Percentiles rank a stretch among this genome's conserved stretches.
These are phyloP conservation scores for Gossypium schwendimanii DNA, from an alignment of 441 rosid genomes.

Conservation along the genomic window DNA sequence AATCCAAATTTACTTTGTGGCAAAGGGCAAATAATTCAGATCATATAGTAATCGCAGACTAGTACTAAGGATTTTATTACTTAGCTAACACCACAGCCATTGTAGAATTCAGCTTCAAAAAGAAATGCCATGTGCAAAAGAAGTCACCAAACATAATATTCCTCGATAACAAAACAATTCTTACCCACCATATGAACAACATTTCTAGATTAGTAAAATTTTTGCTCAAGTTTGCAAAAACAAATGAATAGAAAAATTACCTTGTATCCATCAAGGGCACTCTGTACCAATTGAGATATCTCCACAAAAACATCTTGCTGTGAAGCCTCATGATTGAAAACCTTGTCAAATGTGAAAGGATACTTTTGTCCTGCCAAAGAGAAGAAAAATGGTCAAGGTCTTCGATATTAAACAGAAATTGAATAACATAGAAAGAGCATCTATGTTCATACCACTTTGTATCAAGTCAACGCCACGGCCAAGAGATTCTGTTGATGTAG, in stretches of 20 bases:
- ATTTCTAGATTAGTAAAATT: neutral
- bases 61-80: neutral
- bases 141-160: neutral
- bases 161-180: neutral
- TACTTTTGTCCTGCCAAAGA: slow-evolving; percentile 52
- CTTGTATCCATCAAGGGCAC: slow-evolving; percentile 97
- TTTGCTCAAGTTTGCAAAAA: neutral
- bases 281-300: slow-evolving; percentile 87
- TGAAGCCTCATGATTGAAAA: slow-evolving; percentile 74
- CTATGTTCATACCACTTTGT: slow-evolving; percentile 56
- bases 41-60: neutral
- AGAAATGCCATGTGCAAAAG: neutral
- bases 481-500: slow-evolving; percentile 58
- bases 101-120: slow-evolving; percentile 3
- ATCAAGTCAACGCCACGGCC: slow-evolving; percentile 79
- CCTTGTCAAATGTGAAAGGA: slow-evolving; percentile 92
- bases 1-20: neutral
- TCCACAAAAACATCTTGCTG: slow-evolving; percentile 90
- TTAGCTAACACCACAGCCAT: neutral
- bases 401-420: neutral
- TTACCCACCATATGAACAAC: neutral
- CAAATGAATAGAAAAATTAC: slow-evolving; percentile 22
- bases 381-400: neutral
- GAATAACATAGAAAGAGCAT: neutral
- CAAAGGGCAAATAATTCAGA: neutral